Percentiles rank a stretch among this genome's conserved stretches.
These are phyloP conservation scores for Yarrowia deformans DNA, from an alignment of 805 yeast species.

Conservation along the genomic window DNA sequence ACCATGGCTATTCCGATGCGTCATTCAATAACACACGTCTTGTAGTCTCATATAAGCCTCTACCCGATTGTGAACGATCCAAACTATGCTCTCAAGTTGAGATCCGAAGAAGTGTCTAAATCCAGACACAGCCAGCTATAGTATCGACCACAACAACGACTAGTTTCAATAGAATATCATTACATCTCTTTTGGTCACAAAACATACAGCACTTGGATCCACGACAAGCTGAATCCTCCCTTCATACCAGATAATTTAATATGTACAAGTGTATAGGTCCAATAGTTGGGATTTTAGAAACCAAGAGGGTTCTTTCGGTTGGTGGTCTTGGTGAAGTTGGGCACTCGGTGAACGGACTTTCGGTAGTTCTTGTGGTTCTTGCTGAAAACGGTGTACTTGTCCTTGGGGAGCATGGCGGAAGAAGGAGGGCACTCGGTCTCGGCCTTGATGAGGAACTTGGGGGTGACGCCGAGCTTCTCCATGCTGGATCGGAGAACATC, in stretches of 20 bases:
- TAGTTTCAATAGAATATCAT: background rate
- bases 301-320: conserved; percentile 80
- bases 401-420: conserved; percentile 75
- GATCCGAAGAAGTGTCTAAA: too few species aligned
- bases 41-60: too few species aligned
- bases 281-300: conserved; percentile 52
- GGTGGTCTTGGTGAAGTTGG: conserved; percentile 89
- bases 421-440: conserved; percentile 73
- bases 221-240: conserved; percentile 1
- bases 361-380: conserved; percentile 79
- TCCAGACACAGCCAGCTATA: too few species aligned
- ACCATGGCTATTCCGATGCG: too few species aligned
- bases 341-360: conserved; percentile 78
- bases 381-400: conserved; percentile 88
- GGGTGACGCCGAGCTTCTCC: conserved; percentile 50
- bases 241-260: conserved; percentile 39
- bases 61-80: too few species aligned
- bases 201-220: background rate
- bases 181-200: background rate
- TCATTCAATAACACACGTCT: too few species aligned
- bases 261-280: conserved; percentile 38
- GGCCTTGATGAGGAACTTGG: conserved; percentile 52
- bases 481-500: conserved; percentile 65
- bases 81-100: too few species aligned
- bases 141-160: too few species aligned